phyloP scores from a whole-genome alignment of 345 rosid species.

The Angophora floribunda region DNA sequence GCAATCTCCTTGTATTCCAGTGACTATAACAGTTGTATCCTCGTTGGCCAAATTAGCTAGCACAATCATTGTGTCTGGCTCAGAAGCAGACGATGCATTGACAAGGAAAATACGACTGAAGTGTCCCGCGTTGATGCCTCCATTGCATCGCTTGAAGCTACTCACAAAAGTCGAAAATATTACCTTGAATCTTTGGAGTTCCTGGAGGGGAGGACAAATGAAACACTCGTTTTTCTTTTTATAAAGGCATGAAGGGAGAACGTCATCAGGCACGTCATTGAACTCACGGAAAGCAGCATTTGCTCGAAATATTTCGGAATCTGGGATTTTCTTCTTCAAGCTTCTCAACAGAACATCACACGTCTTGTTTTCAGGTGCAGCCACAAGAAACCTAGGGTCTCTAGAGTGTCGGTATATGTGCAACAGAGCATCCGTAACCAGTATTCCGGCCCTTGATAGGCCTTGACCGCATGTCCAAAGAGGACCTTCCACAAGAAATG shows the following conservation, averaged over 20 bases:
- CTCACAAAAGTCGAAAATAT: neutral
- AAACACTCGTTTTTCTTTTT: neutral
- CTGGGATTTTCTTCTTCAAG: neutral
- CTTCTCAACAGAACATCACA: neutral
- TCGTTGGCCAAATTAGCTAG: neutral
- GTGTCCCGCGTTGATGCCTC: neutral
- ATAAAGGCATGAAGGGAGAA: neutral
- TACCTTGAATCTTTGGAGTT: neutral
- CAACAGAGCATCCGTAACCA: neutral
- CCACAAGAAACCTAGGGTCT: neutral
- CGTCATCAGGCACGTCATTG: neutral
- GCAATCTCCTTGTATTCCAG: neutral
- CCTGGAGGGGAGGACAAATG: neutral
- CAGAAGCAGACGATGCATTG: neutral
- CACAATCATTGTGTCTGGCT: neutral
- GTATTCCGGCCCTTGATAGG: neutral
- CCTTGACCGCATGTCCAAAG: neutral
- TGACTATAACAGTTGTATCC: neutral
- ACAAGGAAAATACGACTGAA: neutral
- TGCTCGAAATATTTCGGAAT: neutral
- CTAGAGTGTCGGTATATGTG: neutral
- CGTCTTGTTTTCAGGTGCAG: neutral
- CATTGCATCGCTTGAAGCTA: neutral
- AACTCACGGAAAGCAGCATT: neutral
- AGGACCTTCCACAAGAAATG: neutral